Percentiles rank a stretch among this genome's conserved stretches.
Evolutionary conservation across 345 rosid genomes (phyloP).

Genomic region (Linum trigynum): DNA sequence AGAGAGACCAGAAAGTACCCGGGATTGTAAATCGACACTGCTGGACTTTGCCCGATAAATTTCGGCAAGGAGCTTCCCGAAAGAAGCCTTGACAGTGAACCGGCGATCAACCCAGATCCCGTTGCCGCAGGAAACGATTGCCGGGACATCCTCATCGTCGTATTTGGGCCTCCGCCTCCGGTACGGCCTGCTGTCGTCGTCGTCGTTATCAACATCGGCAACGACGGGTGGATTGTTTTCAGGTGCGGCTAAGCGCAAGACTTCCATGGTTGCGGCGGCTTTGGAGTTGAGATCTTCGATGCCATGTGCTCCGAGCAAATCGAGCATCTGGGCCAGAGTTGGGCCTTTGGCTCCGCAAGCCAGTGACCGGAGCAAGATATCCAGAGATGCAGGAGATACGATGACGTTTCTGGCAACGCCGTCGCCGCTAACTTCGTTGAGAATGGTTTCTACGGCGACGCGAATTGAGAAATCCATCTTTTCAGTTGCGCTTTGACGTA

Average conservation of each 20-base stretch:
- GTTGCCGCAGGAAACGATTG: slow-evolving; percentile 4
- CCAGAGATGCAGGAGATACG: neutral
- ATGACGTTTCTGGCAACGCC: neutral
- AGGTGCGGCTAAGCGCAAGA: neutral
- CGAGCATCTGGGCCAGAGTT: slow-evolving; percentile 5
- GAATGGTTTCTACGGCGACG: neutral
- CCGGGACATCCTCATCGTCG: neutral
- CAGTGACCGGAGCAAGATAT: slow-evolving; percentile 2
- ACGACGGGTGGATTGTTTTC: neutral
- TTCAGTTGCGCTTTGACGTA: no score
- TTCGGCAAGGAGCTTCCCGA: slow-evolving; percentile 11
- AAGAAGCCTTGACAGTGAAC: slow-evolving; percentile 10
- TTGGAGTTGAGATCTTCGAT: neutral
- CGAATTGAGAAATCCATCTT: neutral
- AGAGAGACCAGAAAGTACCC: slow-evolving; percentile 7
- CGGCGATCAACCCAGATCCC: slow-evolving; percentile 14
- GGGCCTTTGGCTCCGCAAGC: slow-evolving; percentile 6
- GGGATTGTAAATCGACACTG: slow-evolving; percentile 13
- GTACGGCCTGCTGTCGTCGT: neutral
- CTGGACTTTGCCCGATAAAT: slow-evolving; percentile 13
- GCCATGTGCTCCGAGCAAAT: slow-evolving; percentile 1
- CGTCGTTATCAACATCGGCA: no score
- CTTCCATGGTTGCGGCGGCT: neutral
- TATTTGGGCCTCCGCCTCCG: neutral
- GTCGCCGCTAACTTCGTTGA: neutral